Evolutionary conservation across 2,329 filamentous ascomycete species (phyloP).

Genomic region (Colletotrichum viniferum): DNA sequence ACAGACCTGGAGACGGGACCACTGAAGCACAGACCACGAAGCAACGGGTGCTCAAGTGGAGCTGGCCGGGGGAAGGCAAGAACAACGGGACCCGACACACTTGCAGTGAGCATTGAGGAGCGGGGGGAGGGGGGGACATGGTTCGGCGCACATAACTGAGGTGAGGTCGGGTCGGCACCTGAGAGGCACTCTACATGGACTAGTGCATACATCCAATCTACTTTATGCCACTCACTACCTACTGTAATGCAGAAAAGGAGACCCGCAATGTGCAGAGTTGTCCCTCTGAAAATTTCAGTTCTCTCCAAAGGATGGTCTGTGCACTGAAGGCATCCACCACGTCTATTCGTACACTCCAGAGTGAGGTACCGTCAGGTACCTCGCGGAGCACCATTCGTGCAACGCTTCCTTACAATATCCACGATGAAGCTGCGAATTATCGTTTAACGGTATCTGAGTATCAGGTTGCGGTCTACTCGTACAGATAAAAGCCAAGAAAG

Average conservation of each 20-base stretch:
- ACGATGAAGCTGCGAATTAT: not conserved
- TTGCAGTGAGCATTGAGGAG: not conserved
- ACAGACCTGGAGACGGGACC: not conserved
- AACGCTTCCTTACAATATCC: not conserved
- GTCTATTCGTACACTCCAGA: not conserved
- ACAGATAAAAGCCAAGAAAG: not conserved
- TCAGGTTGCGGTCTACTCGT: not conserved
- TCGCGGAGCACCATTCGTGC: not conserved
- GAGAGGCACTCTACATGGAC: not conserved
- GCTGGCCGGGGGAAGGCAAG: not conserved
- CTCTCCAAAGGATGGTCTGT: not conserved
- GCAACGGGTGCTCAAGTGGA: not conserved
- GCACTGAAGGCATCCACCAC: not conserved
- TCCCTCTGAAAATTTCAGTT: not conserved
- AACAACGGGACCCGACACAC: not conserved
- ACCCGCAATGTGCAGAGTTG: not conserved
- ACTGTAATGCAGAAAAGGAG: not conserved
- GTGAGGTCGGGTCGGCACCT: not conserved
- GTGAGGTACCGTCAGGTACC: not conserved
- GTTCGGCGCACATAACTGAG: not conserved
- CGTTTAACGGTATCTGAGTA: not conserved
- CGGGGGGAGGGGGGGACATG: not conserved
- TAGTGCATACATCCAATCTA: constrained; percentile 7
- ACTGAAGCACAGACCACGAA: not conserved
- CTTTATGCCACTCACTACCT: not conserved